Evolutionary conservation across 352 stramenopile species (phyloP).

Genomic region (Globisporangium spinosum): DNA sequence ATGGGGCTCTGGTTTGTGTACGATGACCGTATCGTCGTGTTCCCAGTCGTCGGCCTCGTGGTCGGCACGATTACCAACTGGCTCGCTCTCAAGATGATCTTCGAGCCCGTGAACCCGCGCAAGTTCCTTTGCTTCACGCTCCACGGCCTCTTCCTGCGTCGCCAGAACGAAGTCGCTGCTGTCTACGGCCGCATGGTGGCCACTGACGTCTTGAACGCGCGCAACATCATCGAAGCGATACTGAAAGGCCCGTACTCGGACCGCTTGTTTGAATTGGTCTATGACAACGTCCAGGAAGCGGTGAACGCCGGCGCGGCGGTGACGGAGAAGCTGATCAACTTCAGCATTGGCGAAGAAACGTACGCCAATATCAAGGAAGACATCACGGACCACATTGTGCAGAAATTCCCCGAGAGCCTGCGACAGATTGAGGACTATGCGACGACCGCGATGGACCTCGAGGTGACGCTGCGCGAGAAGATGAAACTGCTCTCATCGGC

Average conservation of each 20-base stretch:
- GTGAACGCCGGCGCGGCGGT: conserved; percentile 74
- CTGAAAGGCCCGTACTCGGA: conserved; percentile 86
- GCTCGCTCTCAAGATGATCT: conserved; percentile 93
- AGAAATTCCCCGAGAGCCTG: conserved; percentile 83
- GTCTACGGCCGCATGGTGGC: conserved; percentile 87
- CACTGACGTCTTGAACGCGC: conserved; percentile 81
- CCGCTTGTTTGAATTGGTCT: conserved; percentile 83
- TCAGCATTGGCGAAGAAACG: conserved; percentile 79
- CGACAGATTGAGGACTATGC: conserved; percentile 93
- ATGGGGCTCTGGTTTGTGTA: conserved; percentile 89
- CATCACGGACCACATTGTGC: conserved; percentile 85
- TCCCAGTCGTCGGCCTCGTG: conserved; percentile 91
- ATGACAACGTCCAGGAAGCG: conserved; percentile 83
- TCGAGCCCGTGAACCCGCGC: conserved; percentile 86
- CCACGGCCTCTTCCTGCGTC: conserved; percentile 93
- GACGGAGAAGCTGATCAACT: conserved; percentile 84
- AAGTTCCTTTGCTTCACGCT: conserved; percentile 89
- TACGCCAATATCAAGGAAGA: conserved; percentile 87
- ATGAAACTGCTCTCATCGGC: conserved; percentile 87
- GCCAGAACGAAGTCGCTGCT: conserved; percentile 88
- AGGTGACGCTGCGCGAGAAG: conserved; percentile 89
- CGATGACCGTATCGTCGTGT: conserved; percentile 76
- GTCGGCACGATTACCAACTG: conserved; percentile 97
- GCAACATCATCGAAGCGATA: conserved; percentile 89
- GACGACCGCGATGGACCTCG: conserved; percentile 88